Evolutionary conservation across 495 filamentous ascomycete genomes (phyloP).

Genomic region (Aspergillus nidulans): DNA sequence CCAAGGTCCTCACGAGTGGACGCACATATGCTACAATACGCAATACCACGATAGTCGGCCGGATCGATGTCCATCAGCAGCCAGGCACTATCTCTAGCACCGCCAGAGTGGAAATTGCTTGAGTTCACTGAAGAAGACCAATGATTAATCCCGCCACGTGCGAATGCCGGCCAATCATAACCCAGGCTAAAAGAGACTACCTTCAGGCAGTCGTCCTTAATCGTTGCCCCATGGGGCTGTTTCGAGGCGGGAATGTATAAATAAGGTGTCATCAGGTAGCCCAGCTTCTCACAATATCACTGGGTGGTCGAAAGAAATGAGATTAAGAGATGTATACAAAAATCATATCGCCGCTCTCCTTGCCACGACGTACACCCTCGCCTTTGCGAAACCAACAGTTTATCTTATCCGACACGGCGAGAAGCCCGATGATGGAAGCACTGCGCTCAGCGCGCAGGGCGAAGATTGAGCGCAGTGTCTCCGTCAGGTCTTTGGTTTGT

Average conservation of each 20-base stretch:
- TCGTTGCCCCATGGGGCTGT: background rate
- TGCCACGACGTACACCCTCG: slow-evolving; percentile 14
- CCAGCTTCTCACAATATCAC: too few species aligned
- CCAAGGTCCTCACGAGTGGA: too few species aligned
- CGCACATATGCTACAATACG: too few species aligned
- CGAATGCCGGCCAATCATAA: background rate
- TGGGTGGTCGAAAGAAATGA: too few species aligned
- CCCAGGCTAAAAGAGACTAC: background rate
- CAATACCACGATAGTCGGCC: too few species aligned
- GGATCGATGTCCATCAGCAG: background rate
- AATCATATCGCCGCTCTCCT: slow-evolving; percentile 18
- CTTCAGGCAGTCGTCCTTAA: background rate
- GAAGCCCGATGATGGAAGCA: slow-evolving; percentile 39
- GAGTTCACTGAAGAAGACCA: background rate
- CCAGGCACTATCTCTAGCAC: background rate
- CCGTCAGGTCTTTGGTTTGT: slow-evolving; percentile 39
- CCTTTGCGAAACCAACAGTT: slow-evolving; percentile 32
- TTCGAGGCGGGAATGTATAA: background rate
- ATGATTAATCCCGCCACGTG: slow-evolving; percentile 1
- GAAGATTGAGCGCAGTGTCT: slow-evolving; percentile 49
- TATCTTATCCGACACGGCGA: slow-evolving; percentile 59
- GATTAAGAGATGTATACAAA: slow-evolving; percentile 7
- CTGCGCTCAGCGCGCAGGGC: slow-evolving; percentile 43
- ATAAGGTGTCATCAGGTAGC: background rate
- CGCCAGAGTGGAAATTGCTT: background rate